Base-by-base conservation (phyloP, 1,284 basidiomycete species). In the Ustilago cynodontis region DNA sequence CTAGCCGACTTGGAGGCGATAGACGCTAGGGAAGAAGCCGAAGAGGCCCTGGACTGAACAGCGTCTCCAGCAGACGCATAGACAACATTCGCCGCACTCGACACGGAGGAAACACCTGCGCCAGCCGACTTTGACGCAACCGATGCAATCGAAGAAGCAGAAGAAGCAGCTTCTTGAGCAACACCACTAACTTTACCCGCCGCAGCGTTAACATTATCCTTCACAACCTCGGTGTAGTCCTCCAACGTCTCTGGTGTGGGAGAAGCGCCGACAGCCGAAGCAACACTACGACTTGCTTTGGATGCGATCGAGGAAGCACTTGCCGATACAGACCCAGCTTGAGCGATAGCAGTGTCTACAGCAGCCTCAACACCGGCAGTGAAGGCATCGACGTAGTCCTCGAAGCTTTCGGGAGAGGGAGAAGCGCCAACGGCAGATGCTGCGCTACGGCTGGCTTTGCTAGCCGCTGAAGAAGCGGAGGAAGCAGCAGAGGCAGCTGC, bases 371-470 rank as follows among this genome's bases (percentile, higher is more conserved):
- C 41, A 41, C 43, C 41, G 22, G 43, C 58, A 41, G 41, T 51
- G 31, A 37, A 18, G 10, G 22, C 28, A 26, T 22, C 22, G 33
- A 50, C 51, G 28, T 53, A 47, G 20, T 73, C 71, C 16, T 49
- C 47, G 16, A 65, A 13, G 11, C 57, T 73, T 22, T 74, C 71
- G 11, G 71, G 71, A 24, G 54, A 37, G 14, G 71, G 71, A 6
- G 58, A 65, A 16, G 60, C 60, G 13, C 76, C 76, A 9, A 64
- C 58, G 35, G 63, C 73, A 18, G 73, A 77, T n/a, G 73, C 70
- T 8, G 52, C 65, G 37, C 56, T 61, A 18, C 68, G 51, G 7
- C 57, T 57, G 11, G 55, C 66, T 28, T 58, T 55, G 54, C 59
- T 62, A 4, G 51, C 71, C 7, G 50, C 50, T 2, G 59, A 69